These are phyloP conservation scores for Suhomyces sp. DNA, from an alignment of 805 yeast species.

Conservation along the genomic window DNA sequence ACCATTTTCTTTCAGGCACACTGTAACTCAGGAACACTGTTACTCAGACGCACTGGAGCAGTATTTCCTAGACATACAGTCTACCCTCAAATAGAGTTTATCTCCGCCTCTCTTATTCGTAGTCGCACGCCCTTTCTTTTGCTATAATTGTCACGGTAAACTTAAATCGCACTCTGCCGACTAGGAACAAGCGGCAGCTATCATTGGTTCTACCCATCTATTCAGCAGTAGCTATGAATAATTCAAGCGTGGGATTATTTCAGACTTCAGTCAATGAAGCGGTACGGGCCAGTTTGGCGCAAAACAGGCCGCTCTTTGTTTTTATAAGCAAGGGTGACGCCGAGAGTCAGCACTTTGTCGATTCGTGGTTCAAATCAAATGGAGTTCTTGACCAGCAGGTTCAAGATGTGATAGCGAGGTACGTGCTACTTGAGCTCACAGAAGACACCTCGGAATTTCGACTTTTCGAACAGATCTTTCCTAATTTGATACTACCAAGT, in stretches of 20 bases:
- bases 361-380: slow-evolving; percentile 10
- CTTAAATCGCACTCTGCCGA: not conserved
- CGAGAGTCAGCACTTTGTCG: slow-evolving; percentile 13
- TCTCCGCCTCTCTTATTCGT: not conserved
- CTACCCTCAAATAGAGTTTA: not conserved
- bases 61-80: not conserved
- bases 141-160: not conserved
- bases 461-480: slow-evolving; percentile 54
- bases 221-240: not conserved
- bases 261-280: slow-evolving; percentile 22
- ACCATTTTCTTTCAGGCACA: not conserved
- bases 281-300: slow-evolving; percentile 16
- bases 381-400: slow-evolving; percentile 1
- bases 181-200: not conserved
- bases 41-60: not conserved
- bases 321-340: slow-evolving; percentile 15
- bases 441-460: slow-evolving; percentile 18
- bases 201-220: not conserved
- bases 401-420: slow-evolving; percentile 3
- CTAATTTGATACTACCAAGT: slow-evolving; percentile 51
- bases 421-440: slow-evolving; percentile 17
- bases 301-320: slow-evolving; percentile 23
- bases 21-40: too few relatives aligned
- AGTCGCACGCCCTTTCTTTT: not conserved
- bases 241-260: not conserved